Base-by-base conservation (phyloP, 768 basidiomycete species). In the Polyporus arcularius region DNA sequence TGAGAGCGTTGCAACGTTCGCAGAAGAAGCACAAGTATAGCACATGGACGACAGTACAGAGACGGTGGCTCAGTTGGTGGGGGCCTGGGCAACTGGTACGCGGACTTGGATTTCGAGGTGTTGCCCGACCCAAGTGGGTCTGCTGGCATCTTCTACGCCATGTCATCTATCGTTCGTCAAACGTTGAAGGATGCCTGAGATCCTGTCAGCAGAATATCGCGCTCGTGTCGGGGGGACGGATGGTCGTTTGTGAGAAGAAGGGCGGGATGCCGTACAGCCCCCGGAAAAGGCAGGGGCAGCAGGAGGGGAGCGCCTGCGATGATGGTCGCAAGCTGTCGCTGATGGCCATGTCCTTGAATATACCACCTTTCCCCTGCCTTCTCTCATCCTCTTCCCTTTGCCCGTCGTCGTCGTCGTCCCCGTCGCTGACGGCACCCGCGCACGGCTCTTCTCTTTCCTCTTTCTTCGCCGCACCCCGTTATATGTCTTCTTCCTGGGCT, bases 311-410 rank as follows among this genome's bases (percentile, higher is more conserved):
- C 57, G 53, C 53, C 32, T 15, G 41, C 32, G 57, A 59, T 63
- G 62, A 63, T 63, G 62, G 62, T 63, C 62, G 62, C 62, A 58
- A 58, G 50, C 49, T 46, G 49, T 54, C 57, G 57, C 54, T 63
- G 62, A 63, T 63, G 62, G 57, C 57, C 57, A 58, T 55, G 39
- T 43, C 45, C 62, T 28, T 26, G 46, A 58, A 51, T 56, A 59
- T 56, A 38, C 40, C 30, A n/a, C 39, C 57, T 42, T 49, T 42
- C 53, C 59, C 35, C 49, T 43, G 28, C 46, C 50, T 32, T 32
- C 54, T 43, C 48, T 45, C 58, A 46, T 55, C 63, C 54, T 45
- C 62, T 38, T 50, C 53, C 58, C 31, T 35, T 31, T 54, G 18
- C 46, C 30, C 57, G 30, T 26, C 53, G 35, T 52, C 41, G 52